phyloP scores from a whole-genome alignment of 2,329 filamentous ascomycete species.

The Colletotrichum sp. region DNA sequence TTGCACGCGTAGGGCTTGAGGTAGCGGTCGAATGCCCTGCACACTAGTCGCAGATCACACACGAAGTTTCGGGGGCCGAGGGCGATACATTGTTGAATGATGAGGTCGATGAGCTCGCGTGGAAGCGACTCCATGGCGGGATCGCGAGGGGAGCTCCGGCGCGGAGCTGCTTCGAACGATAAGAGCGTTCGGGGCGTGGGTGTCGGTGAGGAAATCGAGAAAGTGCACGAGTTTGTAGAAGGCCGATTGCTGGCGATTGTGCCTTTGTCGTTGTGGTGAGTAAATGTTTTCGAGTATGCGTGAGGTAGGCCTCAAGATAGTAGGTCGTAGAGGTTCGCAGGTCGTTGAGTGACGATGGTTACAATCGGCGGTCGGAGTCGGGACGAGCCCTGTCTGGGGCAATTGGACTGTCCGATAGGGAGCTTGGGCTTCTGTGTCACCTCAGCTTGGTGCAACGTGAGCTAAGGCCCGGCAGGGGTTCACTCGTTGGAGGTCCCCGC shows the following conservation, averaged over 20 bases:
- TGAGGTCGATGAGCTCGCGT: constrained; percentile 50
- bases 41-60: constrained; percentile 52
- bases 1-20: constrained; percentile 51
- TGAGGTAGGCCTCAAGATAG: not conserved
- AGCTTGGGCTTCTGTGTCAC: constrained; percentile 11
- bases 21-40: constrained; percentile 51
- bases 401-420: not conserved
- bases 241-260: too few relatives aligned
- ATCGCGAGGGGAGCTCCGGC: not conserved
- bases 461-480: constrained; percentile 7
- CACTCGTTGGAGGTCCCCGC: not conserved
- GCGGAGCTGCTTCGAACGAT: not conserved
- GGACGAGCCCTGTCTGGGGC: constrained; percentile 1
- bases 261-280: not conserved
- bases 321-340: not conserved
- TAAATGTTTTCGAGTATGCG: not conserved
- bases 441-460: not conserved
- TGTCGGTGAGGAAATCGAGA: not conserved
- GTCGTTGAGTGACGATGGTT: not conserved
- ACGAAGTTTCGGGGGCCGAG: constrained; percentile 49
- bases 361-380: constrained; percentile 1
- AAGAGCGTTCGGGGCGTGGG: not conserved
- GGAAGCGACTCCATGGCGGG: constrained; percentile 51
- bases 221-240: not conserved
- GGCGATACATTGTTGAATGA: constrained; percentile 48